These are phyloP conservation scores for Nyctanthes arbortristis DNA, from an alignment of 257 asterid species.

Conservation along the genomic window DNA sequence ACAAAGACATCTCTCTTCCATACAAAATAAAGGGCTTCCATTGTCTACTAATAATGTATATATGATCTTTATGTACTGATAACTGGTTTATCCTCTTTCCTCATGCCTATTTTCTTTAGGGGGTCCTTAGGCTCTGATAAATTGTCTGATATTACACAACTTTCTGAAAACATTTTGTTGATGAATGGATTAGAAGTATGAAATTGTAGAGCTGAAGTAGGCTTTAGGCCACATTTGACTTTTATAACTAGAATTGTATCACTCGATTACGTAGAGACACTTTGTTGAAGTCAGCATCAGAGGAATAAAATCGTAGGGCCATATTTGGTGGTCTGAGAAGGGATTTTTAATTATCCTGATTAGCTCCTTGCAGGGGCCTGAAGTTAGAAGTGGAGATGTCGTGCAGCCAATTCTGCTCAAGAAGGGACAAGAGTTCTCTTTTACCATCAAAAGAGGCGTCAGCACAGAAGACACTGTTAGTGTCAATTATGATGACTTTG, in stretches of 20 bases:
- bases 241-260: not conserved
- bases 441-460: constrained; percentile 86
- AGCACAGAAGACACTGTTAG: constrained; percentile 86
- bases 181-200: too few relatives aligned
- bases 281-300: not conserved
- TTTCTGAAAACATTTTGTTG: too few relatives aligned
- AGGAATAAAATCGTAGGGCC: not conserved
- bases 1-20: not conserved
- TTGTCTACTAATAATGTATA: not conserved
- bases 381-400: constrained; percentile 98
- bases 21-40: not conserved
- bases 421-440: constrained; percentile 94
- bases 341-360: constrained; percentile 9
- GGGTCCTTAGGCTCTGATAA: not conserved
- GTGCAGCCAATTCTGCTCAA: constrained; percentile 73
- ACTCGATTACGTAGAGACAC: not conserved
- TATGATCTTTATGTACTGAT: not conserved
- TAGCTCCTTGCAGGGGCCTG: constrained; percentile 77
- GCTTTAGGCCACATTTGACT: too few relatives aligned
- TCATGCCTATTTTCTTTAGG: not conserved
- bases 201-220: too few relatives aligned
- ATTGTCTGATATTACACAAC: too few relatives aligned
- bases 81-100: not conserved
- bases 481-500: constrained; percentile 93
- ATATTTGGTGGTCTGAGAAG: too few relatives aligned